A percentile compares a stretch with the other conserved stretches of the same genome.
phyloP scores from a whole-genome alignment of 106 monocot species.

The Acanthochlamys bracteata region DNA sequence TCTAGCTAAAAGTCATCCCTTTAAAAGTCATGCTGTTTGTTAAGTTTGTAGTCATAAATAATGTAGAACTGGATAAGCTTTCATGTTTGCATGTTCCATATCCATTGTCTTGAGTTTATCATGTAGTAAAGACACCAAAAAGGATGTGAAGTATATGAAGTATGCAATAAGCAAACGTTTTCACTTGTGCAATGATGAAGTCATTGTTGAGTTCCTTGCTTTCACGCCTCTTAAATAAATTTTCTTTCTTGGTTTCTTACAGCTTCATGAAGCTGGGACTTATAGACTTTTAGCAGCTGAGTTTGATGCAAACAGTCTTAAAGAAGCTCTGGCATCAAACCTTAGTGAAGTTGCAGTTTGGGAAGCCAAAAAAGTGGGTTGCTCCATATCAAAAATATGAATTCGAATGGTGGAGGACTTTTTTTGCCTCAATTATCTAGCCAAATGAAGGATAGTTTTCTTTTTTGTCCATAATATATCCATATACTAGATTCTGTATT shows the following conservation, averaged over 20 bases:
- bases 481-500: neutral
- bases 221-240: no score
- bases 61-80: no score
- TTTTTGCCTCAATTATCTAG: slow-evolving; percentile 49
- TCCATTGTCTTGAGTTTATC: no score
- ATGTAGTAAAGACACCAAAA: no score
- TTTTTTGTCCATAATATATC: neutral
- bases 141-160: no score
- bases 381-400: slow-evolving; percentile 95
- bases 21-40: no score
- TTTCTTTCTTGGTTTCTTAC: slow-evolving; percentile 9
- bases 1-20: no score
- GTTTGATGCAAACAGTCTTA: slow-evolving; percentile 57
- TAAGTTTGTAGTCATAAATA: no score
- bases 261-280: slow-evolving; percentile 98
- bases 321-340: slow-evolving; percentile 66
- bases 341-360: slow-evolving; percentile 60
- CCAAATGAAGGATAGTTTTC: slow-evolving; percentile 22
- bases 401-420: slow-evolving; percentile 82
- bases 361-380: slow-evolving; percentile 74
- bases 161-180: no score
- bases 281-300: slow-evolving; percentile 64
- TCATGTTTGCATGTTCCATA: no score
- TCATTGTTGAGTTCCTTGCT: no score
- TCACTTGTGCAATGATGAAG: no score